Percentiles rank a stretch among this genome's conserved stretches.
Evolutionary conservation across 345 rosid genomes (phyloP).

Genomic region (Carallia brachiata): DNA sequence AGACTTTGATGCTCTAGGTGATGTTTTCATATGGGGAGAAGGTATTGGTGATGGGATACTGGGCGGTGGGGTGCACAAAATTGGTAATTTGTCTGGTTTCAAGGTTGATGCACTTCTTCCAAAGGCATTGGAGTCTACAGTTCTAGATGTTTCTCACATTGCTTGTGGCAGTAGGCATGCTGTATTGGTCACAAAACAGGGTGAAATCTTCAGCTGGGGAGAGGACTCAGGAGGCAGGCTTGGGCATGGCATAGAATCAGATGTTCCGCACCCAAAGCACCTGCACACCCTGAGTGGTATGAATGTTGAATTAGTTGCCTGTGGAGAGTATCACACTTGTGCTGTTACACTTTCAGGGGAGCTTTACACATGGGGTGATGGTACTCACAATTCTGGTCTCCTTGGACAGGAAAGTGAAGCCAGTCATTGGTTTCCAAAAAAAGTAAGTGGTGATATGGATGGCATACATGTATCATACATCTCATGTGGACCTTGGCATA

Average conservation of each 20-base stretch:
- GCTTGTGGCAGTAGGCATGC: conserved; percentile 93
- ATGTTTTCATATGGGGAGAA: conserved; percentile 94
- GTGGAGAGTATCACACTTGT: conserved; percentile 86
- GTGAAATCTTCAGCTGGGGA: conserved; percentile 92
- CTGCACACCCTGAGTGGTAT: conserved; percentile 57
- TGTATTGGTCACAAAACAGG: conserved; percentile 70
- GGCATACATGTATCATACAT: conserved; percentile 50
- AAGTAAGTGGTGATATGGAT: conserved; percentile 55
- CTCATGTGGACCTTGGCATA: conserved; percentile 93
- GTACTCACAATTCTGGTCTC: conserved; percentile 56
- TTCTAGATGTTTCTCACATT: conserved; percentile 63
- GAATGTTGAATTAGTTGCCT: conserved; percentile 66
- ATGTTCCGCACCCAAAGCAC: conserved; percentile 61
- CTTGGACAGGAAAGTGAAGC: conserved; percentile 82
- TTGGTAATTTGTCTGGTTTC: conserved; percentile 29
- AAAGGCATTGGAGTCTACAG: conserved; percentile 65
- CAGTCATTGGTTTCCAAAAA: conserved; percentile 79
- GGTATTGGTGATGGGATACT: conserved; percentile 56
- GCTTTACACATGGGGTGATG: conserved; percentile 93
- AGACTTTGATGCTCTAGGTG: conserved; percentile 80
- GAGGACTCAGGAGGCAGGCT: conserved; percentile 84
- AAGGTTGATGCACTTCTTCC: conserved; percentile 64
- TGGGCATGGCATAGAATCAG: conserved; percentile 69
- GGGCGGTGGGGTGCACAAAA: conserved; percentile 45
- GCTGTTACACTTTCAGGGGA: conserved; percentile 76